Conservation (phyloP, 345 rosid species). For the Camelina neglecta region DNA sequence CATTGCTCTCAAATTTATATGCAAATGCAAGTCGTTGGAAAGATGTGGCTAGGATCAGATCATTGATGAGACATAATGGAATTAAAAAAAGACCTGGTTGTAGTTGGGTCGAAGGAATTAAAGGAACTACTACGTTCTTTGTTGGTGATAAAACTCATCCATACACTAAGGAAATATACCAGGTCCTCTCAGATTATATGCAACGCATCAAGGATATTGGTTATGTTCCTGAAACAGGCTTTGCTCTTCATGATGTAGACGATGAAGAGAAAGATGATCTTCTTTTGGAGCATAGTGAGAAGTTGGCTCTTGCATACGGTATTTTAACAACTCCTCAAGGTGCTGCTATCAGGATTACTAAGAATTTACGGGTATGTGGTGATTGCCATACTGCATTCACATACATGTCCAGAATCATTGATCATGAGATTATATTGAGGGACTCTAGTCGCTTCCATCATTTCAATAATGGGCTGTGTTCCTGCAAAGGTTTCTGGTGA, state of each 20-base stretch:
- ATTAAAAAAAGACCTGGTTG: conserved; percentile 83
- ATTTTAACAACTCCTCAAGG: conserved; percentile 63
- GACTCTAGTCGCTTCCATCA: conserved; percentile 94
- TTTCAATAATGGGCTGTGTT: conserved; percentile 79
- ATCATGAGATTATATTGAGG: conserved; percentile 78
- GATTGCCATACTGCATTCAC: conserved; percentile 81
- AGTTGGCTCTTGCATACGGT: conserved; percentile 83
- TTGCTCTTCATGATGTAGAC: conserved; percentile 89
- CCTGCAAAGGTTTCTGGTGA: conserved; percentile 87
- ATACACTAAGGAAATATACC: conserved; percentile 55
- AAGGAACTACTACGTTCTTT: conserved; percentile 74
- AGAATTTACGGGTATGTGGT: conserved; percentile 81
- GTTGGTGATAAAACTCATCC: conserved; percentile 80
- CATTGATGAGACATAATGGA: conserved; percentile 70
- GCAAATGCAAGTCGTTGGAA: conserved; percentile 86
- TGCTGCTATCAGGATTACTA: conserved; percentile 69
- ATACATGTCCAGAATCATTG: conserved; percentile 66
- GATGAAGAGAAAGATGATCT: conserved; percentile 89
- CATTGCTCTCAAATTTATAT: conserved; percentile 78
- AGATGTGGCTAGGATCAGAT: conserved; percentile 76
- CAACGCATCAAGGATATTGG: conserved; percentile 72
- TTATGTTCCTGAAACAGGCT: conserved; percentile 77
- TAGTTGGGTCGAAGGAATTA: conserved; percentile 85
- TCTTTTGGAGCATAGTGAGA: conserved; percentile 81
- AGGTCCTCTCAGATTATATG: conserved; percentile 59